Evolutionary conservation across 257 asterid species (phyloP), one percentile per base, ranked within the genome.

Genomic region (Capsicum rhomboideum): DNA sequence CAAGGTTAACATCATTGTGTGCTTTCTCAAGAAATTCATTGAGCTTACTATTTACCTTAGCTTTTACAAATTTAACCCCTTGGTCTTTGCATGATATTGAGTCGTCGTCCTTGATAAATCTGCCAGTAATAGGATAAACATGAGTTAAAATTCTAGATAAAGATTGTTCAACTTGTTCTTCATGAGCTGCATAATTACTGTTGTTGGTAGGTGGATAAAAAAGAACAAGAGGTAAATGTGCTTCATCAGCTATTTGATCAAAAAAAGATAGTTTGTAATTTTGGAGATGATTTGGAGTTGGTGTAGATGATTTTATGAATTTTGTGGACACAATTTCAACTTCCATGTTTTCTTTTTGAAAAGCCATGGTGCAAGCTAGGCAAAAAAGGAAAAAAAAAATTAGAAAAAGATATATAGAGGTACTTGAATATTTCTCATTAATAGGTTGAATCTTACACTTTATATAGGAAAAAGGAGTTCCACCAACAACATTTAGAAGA

Each of bases 231-330:
- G 88, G 91, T 12, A 56, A 56, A 21, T 56, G 64, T 1, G n/a
- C 64, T 8, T 56, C 64, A 20, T 2, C 64, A 53, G 91, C 79
- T 23, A 87, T 44, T 49, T 91, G 90, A 74, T 89, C 92, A 0
- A 91, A 88, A 11, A 88, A 86, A 10, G 92, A 91, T 7, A 87
- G 82, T 13, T 82, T 89, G n/a, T 79, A 86, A 9, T n/a, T 34
- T 23, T n/a, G 74, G 6, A 82, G 85, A 59, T 88, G 86, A 34
- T 72, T 31, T 6, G 92, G 90, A 9, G 92, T 89, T 50, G 89
- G 89, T n/a, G 88, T 75, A 1, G 92, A 91, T 37, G 93, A 92
- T 37, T 67, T 88, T 74, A 91, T 85, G 64, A 89, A 69, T 52
- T 82, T 85, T 14, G 21, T 72, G 4, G 55, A 77, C 11, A 84